Conservation (phyloP, 306 rosid genomes). For the Gastrolobium bilobum region DNA sequence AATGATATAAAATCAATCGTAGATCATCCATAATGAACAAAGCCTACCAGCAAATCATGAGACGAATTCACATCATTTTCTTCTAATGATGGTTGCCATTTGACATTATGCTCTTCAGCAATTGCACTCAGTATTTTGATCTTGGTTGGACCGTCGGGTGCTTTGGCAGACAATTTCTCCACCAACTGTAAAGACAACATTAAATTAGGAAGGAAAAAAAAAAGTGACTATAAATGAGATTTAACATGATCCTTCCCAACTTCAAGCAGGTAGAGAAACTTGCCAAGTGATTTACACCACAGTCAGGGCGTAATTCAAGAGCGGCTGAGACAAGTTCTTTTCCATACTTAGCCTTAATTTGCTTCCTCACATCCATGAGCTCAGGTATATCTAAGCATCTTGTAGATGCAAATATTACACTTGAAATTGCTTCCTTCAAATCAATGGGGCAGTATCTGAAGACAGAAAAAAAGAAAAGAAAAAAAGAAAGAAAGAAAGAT, state of each 20-base stretch:
- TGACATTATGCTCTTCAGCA: slow-evolving; percentile 75
- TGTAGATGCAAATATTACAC: slow-evolving; percentile 76
- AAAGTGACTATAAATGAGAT: background rate
- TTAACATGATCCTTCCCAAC: background rate
- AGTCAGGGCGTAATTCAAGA: slow-evolving; percentile 73
- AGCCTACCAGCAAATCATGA: slow-evolving; percentile 60
- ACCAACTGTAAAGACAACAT: slow-evolving; percentile 63
- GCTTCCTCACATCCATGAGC: slow-evolving; percentile 67
- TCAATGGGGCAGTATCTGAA: slow-evolving; percentile 78
- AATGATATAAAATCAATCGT: no score
- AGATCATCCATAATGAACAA: background rate
- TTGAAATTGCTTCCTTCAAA: slow-evolving; percentile 79
- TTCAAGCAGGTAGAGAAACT: slow-evolving; percentile 37
- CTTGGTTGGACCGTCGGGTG: slow-evolving; percentile 73
- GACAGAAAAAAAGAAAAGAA: background rate
- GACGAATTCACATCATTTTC: slow-evolving; percentile 50
- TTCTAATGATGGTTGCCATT: slow-evolving; percentile 67
- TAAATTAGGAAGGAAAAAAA: background rate
- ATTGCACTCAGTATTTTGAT: slow-evolving; percentile 64
- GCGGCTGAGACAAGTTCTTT: slow-evolving; percentile 70
- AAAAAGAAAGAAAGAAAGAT: background rate
- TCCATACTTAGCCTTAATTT: slow-evolving; percentile 71
- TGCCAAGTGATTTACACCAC: slow-evolving; percentile 84
- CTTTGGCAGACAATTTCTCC: slow-evolving; percentile 75
- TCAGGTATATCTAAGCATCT: slow-evolving; percentile 78